Evolutionary conservation across 176 grass and related monocot species (phyloP).

Genomic region (Areca catechu): DNA sequence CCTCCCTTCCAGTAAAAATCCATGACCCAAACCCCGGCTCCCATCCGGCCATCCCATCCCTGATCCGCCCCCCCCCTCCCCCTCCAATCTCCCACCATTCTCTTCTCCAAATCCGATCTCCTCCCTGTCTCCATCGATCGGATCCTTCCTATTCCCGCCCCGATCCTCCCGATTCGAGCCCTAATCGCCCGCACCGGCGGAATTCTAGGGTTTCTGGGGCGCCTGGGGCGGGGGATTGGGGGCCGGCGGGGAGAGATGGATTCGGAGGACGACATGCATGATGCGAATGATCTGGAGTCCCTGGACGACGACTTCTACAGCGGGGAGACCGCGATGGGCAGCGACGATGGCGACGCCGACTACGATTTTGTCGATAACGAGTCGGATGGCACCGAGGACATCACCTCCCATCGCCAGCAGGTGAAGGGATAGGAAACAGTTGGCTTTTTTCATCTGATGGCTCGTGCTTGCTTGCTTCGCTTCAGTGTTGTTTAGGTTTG

Average conservation of each 20-base stretch:
- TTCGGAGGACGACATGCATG: slow-evolving; percentile 97
- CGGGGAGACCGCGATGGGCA: slow-evolving; percentile 59
- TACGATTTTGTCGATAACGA: slow-evolving; percentile 96
- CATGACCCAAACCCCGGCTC: slow-evolving; percentile 7
- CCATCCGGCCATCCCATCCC: slow-evolving; percentile 15
- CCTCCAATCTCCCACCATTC: slow-evolving; percentile 6
- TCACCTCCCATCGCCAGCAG: slow-evolving; percentile 68
- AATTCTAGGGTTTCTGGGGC: slow-evolving; percentile 24
- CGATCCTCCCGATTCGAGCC: slow-evolving; percentile 62
- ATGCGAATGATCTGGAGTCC: slow-evolving; percentile 55
- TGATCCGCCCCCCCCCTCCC: not conserved
- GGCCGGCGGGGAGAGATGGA: slow-evolving; percentile 35
- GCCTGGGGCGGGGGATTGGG: slow-evolving; percentile 35
- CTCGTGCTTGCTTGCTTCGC: not conserved
- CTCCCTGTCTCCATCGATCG: slow-evolving; percentile 14
- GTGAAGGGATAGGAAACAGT: slow-evolving; percentile 19
- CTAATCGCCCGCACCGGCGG: not conserved
- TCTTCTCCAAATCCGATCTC: slow-evolving; percentile 10
- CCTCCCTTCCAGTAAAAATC: slow-evolving; percentile 1
- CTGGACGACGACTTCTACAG: slow-evolving; percentile 81
- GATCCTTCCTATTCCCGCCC: slow-evolving; percentile 40
- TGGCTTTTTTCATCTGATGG: slow-evolving; percentile 14
- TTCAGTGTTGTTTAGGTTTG: not conserved
- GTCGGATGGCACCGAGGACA: slow-evolving; percentile 64
- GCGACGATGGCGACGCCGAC: slow-evolving; percentile 81